Evolutionary conservation across 1,139 yeast species (phyloP).

Genomic region (Scheffersomyces parashehatae): DNA sequence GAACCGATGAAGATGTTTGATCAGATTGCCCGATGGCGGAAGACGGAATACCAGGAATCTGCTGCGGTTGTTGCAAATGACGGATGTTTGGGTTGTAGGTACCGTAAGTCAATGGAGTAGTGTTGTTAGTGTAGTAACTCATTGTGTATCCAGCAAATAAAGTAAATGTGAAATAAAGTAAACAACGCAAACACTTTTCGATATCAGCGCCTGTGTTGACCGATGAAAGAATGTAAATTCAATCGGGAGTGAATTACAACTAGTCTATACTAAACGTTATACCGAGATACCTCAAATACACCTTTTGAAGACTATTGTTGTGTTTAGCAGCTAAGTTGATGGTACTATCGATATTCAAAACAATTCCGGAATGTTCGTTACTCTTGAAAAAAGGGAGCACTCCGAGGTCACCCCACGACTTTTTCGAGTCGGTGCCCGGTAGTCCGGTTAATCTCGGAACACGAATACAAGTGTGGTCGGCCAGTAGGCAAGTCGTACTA

Average conservation of each 20-base stretch:
- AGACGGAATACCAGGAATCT: slow-evolving; percentile 5
- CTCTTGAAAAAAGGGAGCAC: no score
- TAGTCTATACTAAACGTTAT: no score
- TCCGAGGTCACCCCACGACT: slow-evolving; percentile 1
- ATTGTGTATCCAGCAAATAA: not conserved
- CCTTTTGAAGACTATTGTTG: no score
- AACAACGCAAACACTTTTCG: slow-evolving; percentile 3
- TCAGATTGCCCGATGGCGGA: slow-evolving; percentile 5
- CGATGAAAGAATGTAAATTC: not conserved
- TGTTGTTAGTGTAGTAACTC: slow-evolving; percentile 11
- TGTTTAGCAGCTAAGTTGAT: no score
- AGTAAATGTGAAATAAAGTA: no score
- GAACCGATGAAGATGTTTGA: slow-evolving; percentile 15
- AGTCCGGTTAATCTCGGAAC: slow-evolving; percentile 1
- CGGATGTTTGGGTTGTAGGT: slow-evolving; percentile 10
- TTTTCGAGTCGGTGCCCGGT: slow-evolving; percentile 1
- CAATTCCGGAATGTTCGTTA: no score
- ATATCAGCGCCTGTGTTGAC: not conserved
- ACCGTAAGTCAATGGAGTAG: slow-evolving; percentile 12
- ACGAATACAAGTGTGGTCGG: not conserved
- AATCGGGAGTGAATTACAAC: no score
- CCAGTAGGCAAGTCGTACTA: not conserved
- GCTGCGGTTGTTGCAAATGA: slow-evolving; percentile 10
- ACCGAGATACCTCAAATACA: no score
- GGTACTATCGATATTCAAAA: no score